Evolutionary conservation across 164 flowering plant species (phyloP), one percentile per base, ranked within the genome.

Genomic region (Berberis vulgaris): DNA sequence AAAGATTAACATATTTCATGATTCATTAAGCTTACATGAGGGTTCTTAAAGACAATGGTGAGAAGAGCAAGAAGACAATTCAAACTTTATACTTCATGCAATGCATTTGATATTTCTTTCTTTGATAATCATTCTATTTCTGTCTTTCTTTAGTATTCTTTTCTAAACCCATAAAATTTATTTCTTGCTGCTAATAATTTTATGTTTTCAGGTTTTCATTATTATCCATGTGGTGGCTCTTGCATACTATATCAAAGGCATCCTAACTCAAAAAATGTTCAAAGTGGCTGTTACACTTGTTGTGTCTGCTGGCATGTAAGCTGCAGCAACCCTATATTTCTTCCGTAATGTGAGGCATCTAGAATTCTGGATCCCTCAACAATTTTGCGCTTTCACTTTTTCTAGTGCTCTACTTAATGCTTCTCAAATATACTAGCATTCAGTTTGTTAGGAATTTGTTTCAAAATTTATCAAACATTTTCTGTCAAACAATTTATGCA

Each of bases 281-380:
- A 91, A 88, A 84, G 89, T 91, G 62, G 99, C 97, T 69, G 92
- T 88, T 61, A 85, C 97, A 7, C 91, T 91, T 76, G 92, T 95
- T 62, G 79, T 95, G 55, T 74, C 97, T 42, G 69, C 82, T 80
- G 97, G 97, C 79, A 71, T 86, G 99, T 95, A 83, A 86, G 99
- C 49, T 62, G 4, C 76, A 56, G 11, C 64, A 38, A 9, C 65
- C 56, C 69, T 47, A 12, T 59, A 40, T 64, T 47, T 38, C 8
- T 8, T 57, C 54, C 39, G n/a, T 52, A 9, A 52, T 26, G 26
- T 26, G 26, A 26, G 26, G 11, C 11, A 52, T 46, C 6, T 46
- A 46, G 49, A 46, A 8, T 5, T 5, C n/a, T 52, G 12, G n/a
- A 52, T 52, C 3, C 10, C 26, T 26, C 26, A 26, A 26, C 26